Percentiles rank a stretch among this genome's conserved stretches.
These are phyloP conservation scores for Mycena olivaceomarginata DNA, from an alignment of 768 basidiomycete species.

Conservation along the genomic window DNA sequence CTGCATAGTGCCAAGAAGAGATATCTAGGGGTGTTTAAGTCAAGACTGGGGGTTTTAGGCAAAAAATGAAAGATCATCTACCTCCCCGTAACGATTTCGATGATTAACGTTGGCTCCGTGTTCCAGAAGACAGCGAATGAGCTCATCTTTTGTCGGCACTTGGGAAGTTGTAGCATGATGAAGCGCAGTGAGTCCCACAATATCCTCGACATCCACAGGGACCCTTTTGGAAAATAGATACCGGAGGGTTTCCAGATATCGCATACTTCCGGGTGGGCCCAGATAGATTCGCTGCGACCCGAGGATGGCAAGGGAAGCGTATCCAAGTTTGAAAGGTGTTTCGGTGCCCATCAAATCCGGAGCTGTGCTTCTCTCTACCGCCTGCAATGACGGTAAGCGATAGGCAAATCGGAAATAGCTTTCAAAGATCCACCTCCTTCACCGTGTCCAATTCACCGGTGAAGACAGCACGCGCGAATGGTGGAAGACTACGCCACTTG, in stretches of 20 bases:
- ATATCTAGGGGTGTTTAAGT: slow-evolving; percentile 2
- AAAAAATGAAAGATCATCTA: slow-evolving; percentile 38
- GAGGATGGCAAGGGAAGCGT: slow-evolving; percentile 60
- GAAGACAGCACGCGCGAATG: slow-evolving; percentile 53
- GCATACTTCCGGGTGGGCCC: slow-evolving; percentile 29
- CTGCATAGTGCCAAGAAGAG: slow-evolving; percentile 37
- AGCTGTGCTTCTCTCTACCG: slow-evolving; percentile 53
- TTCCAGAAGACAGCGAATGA: slow-evolving; percentile 63
- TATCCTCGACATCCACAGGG: slow-evolving; percentile 63
- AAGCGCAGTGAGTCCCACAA: slow-evolving; percentile 70
- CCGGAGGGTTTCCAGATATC: slow-evolving; percentile 59
- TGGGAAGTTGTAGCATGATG: slow-evolving; percentile 63
- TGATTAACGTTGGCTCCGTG: slow-evolving; percentile 70
- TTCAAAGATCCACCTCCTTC: slow-evolving; percentile 44
- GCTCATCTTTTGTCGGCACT: slow-evolving; percentile 46
- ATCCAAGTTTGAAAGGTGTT: slow-evolving; percentile 65
- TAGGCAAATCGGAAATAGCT: not conserved
- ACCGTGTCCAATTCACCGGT: slow-evolving; percentile 48
- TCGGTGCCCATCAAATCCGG: slow-evolving; percentile 63
- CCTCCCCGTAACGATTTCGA: slow-evolving; percentile 69
- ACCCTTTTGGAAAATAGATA: slow-evolving; percentile 65
- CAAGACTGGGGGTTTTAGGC: not conserved
- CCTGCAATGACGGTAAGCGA: slow-evolving; percentile 37
- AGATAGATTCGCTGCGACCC: slow-evolving; percentile 62
- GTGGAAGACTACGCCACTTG: slow-evolving; percentile 49